phyloP scores from a whole-genome alignment of 495 filamentous ascomycete genomes.

The Hyaloscypha hepaticicola region DNA sequence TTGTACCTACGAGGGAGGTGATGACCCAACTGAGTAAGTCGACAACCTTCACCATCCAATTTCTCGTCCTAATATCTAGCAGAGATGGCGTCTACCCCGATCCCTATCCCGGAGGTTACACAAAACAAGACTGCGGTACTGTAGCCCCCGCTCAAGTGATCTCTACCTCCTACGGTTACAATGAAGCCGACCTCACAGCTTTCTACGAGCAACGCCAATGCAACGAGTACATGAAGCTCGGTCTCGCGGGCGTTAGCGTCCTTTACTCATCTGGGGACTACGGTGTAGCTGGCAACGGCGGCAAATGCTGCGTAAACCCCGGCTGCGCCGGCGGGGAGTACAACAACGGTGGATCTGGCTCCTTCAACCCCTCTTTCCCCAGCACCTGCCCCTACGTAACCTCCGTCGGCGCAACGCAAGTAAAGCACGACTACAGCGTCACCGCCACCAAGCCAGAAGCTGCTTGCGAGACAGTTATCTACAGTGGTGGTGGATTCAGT shows the following conservation, averaged over 20 bases:
- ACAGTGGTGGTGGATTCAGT: constrained; percentile 38
- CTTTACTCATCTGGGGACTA: constrained; percentile 41
- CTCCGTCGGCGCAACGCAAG: constrained; percentile 40
- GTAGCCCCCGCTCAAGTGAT: constrained; percentile 17
- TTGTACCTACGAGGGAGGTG: constrained; percentile 6
- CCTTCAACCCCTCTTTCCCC: background rate
- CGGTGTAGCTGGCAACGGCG: constrained; percentile 42
- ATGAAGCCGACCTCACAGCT: constrained; percentile 37
- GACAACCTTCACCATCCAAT: too few species aligned
- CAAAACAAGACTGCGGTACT: constrained; percentile 16
- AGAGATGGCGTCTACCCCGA: constrained; percentile 28
- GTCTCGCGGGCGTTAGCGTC: constrained; percentile 39
- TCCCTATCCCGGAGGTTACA: constrained; percentile 10
- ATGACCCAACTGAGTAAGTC: constrained; percentile 3
- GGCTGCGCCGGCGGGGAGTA: background rate
- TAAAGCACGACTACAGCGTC: background rate
- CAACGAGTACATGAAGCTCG: constrained; percentile 40
- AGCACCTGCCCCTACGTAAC: constrained; percentile 46
- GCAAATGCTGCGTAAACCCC: constrained; percentile 22
- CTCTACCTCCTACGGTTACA: constrained; percentile 27
- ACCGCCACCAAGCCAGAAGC: background rate
- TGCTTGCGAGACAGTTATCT: constrained; percentile 16
- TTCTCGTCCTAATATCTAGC: background rate
- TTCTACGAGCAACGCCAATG: constrained; percentile 26
- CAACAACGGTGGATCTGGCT: background rate